Base-by-base conservation (phyloP, 805 yeast genomes). In the Starmera amethionina region DNA sequence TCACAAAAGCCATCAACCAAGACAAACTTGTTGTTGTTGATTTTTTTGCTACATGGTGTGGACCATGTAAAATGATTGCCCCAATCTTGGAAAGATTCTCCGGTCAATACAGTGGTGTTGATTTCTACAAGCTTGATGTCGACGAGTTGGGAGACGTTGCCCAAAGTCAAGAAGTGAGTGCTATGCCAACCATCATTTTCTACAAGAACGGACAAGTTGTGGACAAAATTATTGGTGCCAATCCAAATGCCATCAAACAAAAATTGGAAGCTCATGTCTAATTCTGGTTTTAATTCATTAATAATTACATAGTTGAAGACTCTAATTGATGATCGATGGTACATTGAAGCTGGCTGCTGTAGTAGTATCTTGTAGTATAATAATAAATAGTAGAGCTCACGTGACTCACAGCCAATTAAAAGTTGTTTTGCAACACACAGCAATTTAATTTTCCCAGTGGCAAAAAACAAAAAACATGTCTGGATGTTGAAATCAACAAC, bases 11-110 rank as follows among this genome's bases (percentile, higher is more conserved):
- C 49, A 73, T 82, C 56, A 52, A 64, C 43, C 70, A 70, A 55
- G 75, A 75, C 50, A 84, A 82, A 54, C 72, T 87, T 58, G 89
- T 87, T 52, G 89, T 93, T 52, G 86, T 93, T 52, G 97, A 93
- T 71, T 93, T 90, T 72, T 89, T 77, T 60, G 97, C 97, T 55
- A 79, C 89, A 46, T 93, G 97, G 97, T 90, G 98, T 67, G 97
- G 97, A 53, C 97, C 98, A 46, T 90, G 98, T 74, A 93, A 90
- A 75, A 85, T 85, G 79, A 82, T 93, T 66, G 89, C 96, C 41
- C 98, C 98, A 54, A 69, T 86, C 68, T 68, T 90, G 53, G 95
- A 89, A 59, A 82, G 82, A 63, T 81, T 89, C 58, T 69, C 88
- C 34, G 60, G 59, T 37, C 67, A 70, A 56, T 80, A 79, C 75